Evolutionary conservation across 129 eudicot genomes (phyloP), one percentile per base, ranked within the genome.

Genomic region (sunflower (Helianthus annuus)): DNA sequence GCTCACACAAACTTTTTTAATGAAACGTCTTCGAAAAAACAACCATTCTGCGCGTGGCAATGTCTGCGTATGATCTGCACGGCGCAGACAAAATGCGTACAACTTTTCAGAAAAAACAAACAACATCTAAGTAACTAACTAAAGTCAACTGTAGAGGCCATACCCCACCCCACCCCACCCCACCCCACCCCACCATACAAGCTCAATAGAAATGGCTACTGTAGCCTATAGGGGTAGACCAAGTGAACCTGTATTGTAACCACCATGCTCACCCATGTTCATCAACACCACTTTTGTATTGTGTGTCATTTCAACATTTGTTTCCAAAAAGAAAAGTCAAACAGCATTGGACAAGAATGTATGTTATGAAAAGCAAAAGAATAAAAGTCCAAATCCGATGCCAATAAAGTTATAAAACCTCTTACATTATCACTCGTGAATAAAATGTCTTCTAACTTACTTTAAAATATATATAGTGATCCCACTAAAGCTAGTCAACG

Each of bases 331-430:
- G 39, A 39, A 48, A 52, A 70, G 76, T 77, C 76, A 77, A 78
- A 70, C 61, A 70, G 10, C 49, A 52, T 63, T 40, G 77, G 67
- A 78, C 77, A 78, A 63, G 66, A 11, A 29, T 40, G 57, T 78
- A 78, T 78, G 82, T 70, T 77, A 59, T 55, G 22, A 78, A 78
- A 62, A 70, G 72, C 17, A 70, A 61, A n/a, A 40, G 66, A 52
- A 60, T 16, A 61, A 10, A 69, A 77, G 51, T 77, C 81, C 68
- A 69, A 77, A 40, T 77, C 81, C 68, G 61, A 60, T 39, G 63
- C 32, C 72, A 70, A 53, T 63, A 51, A 70, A 70, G 10, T 54
- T 7, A n/a, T 69, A 11, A 11, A 68, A 68, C 13, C 42, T 6
- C 42, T 55, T 0, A 9, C 10, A 39, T 27, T 0, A 42, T 42